Conservation (phyloP, 176 grass and related monocot species). For the Musa troglodytarum region DNA sequence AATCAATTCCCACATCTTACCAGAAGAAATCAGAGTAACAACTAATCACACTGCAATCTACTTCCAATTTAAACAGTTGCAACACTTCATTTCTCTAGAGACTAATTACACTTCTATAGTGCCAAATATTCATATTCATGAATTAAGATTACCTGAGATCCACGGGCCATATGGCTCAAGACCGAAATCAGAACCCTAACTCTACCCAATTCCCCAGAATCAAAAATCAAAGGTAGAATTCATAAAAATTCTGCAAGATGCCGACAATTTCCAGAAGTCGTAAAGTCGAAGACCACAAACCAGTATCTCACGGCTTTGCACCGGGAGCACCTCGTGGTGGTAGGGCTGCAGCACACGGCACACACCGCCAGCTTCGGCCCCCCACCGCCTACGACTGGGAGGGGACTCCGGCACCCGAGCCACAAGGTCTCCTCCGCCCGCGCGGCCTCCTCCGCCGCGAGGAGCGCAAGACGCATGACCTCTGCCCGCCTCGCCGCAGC, state of each 20-base stretch:
- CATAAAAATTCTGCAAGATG: neutral
- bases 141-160: neutral
- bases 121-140: neutral
- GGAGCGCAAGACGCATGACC: conserved; percentile 23
- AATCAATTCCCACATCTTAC: neutral
- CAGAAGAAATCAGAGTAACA: neutral
- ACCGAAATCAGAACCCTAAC: neutral
- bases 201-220: neutral
- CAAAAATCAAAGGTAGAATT: neutral
- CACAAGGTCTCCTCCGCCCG: neutral
- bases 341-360: conserved; percentile 14
- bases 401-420: neutral
- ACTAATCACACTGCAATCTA: neutral
- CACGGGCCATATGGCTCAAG: neutral
- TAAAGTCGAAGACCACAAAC: neutral
- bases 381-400: neutral
- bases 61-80: neutral
- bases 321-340: conserved; percentile 21
- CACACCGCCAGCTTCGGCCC: neutral
- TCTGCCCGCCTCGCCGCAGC: conserved; percentile 15
- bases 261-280: neutral
- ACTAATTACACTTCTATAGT: no score
- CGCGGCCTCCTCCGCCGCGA: conserved; percentile 12
- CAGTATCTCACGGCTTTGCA: conserved; percentile 29
- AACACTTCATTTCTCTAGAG: neutral